Evolutionary conservation across 148 eudicot genomes (phyloP), one percentile per base, ranked within the genome.

Genomic region (Amaranthus palmeri): DNA sequence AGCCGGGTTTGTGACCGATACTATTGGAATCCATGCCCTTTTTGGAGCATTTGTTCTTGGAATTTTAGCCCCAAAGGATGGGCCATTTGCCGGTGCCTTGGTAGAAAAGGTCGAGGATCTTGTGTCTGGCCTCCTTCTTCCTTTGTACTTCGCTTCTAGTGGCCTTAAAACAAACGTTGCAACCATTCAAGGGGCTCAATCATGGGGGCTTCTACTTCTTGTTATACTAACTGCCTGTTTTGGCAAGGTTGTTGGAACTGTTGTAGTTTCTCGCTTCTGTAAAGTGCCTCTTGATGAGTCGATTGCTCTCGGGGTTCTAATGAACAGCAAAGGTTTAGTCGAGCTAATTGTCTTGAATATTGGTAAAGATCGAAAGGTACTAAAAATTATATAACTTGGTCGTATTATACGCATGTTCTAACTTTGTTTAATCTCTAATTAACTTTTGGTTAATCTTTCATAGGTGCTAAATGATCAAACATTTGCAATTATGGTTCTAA

Each of bases 41-140:
- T 91, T 91, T 49, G 97, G 97, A 55, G 97, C 95, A 11, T 91
- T 91, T 79, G 88, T 89, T 43, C 62, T 91, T 3, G 97, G 97
- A 4, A 88, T 91, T 48, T 71, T 89, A 50, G 82, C 88, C 7
- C 97, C 97, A 0, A 89, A 91, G 56, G 92, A 91, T 17, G 97
- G 97, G 47, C 88, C 95, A 0, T 81, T 91, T 25, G 84, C 92
- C 0, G 84, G 88, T 47, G 93, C 86, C n/a, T 79, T 91, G 3
- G 92, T 91, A 62, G 97, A 91, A 61, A 91, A 91, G 59, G 91
- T 91, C 0, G 97, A 91, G 77, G 97, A 91, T 81, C 88, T 91
- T 6, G 97, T 89, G 2, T 88, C 95, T 4, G 88, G 97, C 12
- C 83, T 91, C 6, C 87, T 91, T 53, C 92, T 91, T 65, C 97